Evolutionary conservation across 108 stramenopile genomes (phyloP), one percentile per base, ranked within the genome.

Genomic region (Bacterosira constricta): DNA sequence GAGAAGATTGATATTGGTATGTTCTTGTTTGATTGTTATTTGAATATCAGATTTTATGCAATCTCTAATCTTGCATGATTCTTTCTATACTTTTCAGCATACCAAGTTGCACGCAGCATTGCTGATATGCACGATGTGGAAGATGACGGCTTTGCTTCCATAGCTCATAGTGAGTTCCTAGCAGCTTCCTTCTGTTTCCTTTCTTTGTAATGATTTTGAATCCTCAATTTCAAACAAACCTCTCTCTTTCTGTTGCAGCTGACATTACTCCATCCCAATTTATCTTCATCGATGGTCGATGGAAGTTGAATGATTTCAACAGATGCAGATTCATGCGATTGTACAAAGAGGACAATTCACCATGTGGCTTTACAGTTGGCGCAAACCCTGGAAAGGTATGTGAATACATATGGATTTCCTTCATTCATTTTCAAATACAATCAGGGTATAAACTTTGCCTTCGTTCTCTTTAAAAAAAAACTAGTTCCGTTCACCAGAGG

Each of bases 271-370:
- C 84, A 12, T 79, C 84, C 41, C 88, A 89, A 47, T 89, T 89
- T 76, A 82, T 82, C 52, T 63, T 55, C 31, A 83, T 69, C 20
- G 69, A 91, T 58, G 90, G 87, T 11, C 57, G 75, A 44, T 90
- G 83, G 58, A 80, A 86, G 68, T 58, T 91, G 20, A 86, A 83
- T 58, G 90, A 91, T 59, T 91, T 91, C 62, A 91, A 91, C 75
- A 84, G 90, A 49, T 88, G 80, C 34, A 66, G 90, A 46, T 85
- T 88, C 44, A 71, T 91, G 50, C 36, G 70, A 27, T 66, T 74
- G 63, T 53, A 79, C 32, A 51, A 46, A 41, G 34, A 66, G 30
- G 58, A 80, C 30, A 80, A 83, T 56, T 63, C 70, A 45, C 21
- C 57, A 32, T 90, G 89, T 68, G 79, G 82, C 12, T 90, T 87